Evolutionary conservation across 2,329 filamentous ascomycete genomes (phyloP), one percentile per base, ranked within the genome.

Genomic region (Fusarium sp.): DNA sequence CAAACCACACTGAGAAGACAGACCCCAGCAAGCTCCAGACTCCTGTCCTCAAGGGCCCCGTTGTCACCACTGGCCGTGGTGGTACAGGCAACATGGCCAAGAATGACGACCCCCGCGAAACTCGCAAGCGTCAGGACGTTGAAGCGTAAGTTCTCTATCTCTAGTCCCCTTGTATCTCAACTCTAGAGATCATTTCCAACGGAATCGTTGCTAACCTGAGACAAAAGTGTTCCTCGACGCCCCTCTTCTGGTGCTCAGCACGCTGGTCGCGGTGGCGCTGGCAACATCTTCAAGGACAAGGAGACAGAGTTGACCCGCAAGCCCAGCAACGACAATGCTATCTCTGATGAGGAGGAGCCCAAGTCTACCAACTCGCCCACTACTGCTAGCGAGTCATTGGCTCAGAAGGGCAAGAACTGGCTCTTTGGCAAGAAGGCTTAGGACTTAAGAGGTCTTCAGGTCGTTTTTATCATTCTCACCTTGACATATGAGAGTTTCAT

Each of bases 51-150:
- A 97, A 97, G 83, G 88, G 88, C 49, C 84, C 92, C n/a, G 86
- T 93, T 72, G 94, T 95, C 78, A 97, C 95, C 23, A 98, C 95
- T 6, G 95, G 95, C 61, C 92, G 95, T 55, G 95, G 95, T 60
- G 95, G 95, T 67, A 91, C 89, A 7, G 94, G 94, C 66, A 97
- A 97, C 84, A 97, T 97, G 92, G 90, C 92, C 50, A 85, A 83
- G 73, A 91, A 91, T 78, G 89, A 89, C 69, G 91, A 96, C 75
- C 89, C 91, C 6, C 83, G 85, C 44, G 89, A 93, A 78, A 93
- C 95, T 38, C 91, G 95, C 70, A 86, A 89, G 59, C 90, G 90
- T 44, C 95, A 98, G 81, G 95, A 98, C 76, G 93, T 98, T 67
- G 89, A 91, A 65, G 88, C 89, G 88, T 90, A 82, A 78, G 88